phyloP scores from a whole-genome alignment of 1,284 basidiomycete species.

The Agaricales sp. region DNA sequence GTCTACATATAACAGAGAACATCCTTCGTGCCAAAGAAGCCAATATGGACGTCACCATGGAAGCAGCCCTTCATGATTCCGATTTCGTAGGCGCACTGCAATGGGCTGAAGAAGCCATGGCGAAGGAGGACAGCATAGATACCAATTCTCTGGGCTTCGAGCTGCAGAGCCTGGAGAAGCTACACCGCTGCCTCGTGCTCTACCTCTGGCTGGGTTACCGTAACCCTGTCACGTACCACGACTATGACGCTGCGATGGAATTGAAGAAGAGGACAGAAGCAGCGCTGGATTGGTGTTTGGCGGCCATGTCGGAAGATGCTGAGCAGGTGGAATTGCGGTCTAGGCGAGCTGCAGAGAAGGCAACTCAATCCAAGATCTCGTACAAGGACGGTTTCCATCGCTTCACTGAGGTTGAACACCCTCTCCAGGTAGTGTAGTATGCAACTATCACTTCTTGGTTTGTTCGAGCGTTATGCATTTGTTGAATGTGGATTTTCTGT shows the following conservation, averaged over 20 bases:
- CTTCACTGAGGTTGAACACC: too few species aligned
- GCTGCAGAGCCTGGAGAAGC: conserved; percentile 45
- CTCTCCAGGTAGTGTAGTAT: too few species aligned
- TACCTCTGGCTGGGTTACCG: conserved; percentile 88
- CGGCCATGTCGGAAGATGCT: conserved; percentile 13
- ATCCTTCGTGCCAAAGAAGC: conserved; percentile 26
- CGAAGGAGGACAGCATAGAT: not conserved
- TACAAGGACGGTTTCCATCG: not conserved
- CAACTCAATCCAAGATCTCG: not conserved
- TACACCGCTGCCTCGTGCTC: conserved; percentile 75
- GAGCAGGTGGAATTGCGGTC: not conserved
- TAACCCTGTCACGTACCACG: conserved; percentile 64
- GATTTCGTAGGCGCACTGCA: conserved; percentile 34
- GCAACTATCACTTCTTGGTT: too few species aligned
- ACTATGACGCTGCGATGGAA: conserved; percentile 37
- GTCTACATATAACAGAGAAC: conserved; percentile 21
- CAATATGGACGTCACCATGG: conserved; percentile 27
- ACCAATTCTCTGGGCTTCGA: too few species aligned
- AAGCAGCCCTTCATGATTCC: conserved; percentile 20
- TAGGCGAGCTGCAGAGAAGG: not conserved
- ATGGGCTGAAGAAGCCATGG: conserved; percentile 28
- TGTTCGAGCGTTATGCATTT: too few species aligned
- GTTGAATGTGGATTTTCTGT: too few species aligned
- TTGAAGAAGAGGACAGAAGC: conserved; percentile 62
- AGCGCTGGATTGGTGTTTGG: conserved; percentile 44